phyloP scores from a whole-genome alignment of 352 stramenopile species.

The Pythium phragmiticola region DNA sequence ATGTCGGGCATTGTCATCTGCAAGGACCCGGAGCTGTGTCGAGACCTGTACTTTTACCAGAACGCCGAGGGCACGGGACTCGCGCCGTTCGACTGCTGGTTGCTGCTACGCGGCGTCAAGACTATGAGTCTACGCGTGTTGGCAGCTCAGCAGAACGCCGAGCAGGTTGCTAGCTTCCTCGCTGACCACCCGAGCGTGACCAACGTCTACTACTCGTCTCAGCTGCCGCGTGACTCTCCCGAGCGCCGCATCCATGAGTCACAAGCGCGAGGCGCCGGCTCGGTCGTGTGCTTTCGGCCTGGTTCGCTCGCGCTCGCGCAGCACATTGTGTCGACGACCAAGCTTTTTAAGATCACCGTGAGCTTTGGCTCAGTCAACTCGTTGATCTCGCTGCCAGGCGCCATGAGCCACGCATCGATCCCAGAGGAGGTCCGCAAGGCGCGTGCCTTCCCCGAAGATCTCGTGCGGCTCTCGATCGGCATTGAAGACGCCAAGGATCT shows the following conservation, averaged over 20 bases:
- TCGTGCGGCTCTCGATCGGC: conserved; percentile 94
- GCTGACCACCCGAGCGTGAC: conserved; percentile 79
- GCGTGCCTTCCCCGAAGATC: conserved; percentile 90
- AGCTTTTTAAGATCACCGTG: conserved; percentile 94
- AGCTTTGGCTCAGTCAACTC: conserved; percentile 93
- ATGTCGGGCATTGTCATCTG: conserved; percentile 92
- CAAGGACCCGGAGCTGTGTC: conserved; percentile 78
- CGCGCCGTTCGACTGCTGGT: conserved; percentile 89
- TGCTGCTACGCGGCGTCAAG: conserved; percentile 89
- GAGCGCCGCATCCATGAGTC: conserved; percentile 84
- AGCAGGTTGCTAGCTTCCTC: conserved; percentile 88
- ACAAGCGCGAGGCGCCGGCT: conserved; percentile 82
- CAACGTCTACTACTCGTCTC: conserved; percentile 91
- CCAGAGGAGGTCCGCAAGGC: conserved; percentile 89
- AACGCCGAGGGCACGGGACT: conserved; percentile 89
- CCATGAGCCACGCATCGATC: conserved; percentile 96
- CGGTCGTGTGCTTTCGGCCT: conserved; percentile 90
- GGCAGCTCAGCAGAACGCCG: conserved; percentile 87
- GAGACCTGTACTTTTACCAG: conserved; percentile 89
- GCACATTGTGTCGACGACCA: conserved; percentile 90
- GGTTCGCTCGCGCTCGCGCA: conserved; percentile 85
- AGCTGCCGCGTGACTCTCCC: conserved; percentile 62
- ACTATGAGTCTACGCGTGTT: conserved; percentile 87
- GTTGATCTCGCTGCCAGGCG: conserved; percentile 88
- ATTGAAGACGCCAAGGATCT: conserved; percentile 95